Conservation (phyloP, 108 stramenopile genomes). For the Seminavis robusta region DNA sequence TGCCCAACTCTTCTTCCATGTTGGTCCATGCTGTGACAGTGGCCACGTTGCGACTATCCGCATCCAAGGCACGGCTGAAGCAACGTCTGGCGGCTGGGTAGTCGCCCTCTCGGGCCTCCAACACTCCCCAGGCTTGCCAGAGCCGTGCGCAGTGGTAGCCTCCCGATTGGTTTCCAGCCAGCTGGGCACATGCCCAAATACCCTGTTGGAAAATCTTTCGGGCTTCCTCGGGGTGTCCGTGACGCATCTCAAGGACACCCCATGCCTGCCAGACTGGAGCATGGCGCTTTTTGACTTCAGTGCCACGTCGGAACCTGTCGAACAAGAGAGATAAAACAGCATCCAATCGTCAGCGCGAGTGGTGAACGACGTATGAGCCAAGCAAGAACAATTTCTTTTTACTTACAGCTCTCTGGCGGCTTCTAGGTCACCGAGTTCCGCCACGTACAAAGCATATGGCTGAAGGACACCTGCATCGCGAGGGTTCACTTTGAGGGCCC, state of each 20-base stretch:
- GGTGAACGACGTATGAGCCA: too few relatives aligned
- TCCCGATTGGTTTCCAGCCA: constrained; percentile 79
- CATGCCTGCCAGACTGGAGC: constrained; percentile 89
- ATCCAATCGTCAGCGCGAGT: background rate
- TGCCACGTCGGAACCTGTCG: constrained; percentile 53
- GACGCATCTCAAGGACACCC: constrained; percentile 86
- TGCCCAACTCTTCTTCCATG: constrained; percentile 76
- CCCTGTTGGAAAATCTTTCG: constrained; percentile 86
- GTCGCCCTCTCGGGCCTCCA: constrained; percentile 77
- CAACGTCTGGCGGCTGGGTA: constrained; percentile 79
- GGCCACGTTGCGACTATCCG: constrained; percentile 81
- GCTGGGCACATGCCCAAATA: constrained; percentile 84
- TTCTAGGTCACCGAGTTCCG: constrained; percentile 79
- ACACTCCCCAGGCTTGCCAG: constrained; percentile 91
- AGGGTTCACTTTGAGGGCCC: constrained; percentile 73
- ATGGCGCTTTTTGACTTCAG: constrained; percentile 79
- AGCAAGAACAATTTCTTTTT: background rate
- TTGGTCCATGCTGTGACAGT: constrained; percentile 81
- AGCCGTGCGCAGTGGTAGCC: constrained; percentile 79
- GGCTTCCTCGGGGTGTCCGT: constrained; percentile 66
- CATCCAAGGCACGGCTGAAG: constrained; percentile 84
- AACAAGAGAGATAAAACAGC: constrained; percentile 1
- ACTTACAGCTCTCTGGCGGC: constrained; percentile 73
- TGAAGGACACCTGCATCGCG: constrained; percentile 85
- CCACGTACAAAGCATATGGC: constrained; percentile 84